Evolutionary conservation across 106 monocot species (phyloP).

Genomic region (Dendrobium officinale): DNA sequence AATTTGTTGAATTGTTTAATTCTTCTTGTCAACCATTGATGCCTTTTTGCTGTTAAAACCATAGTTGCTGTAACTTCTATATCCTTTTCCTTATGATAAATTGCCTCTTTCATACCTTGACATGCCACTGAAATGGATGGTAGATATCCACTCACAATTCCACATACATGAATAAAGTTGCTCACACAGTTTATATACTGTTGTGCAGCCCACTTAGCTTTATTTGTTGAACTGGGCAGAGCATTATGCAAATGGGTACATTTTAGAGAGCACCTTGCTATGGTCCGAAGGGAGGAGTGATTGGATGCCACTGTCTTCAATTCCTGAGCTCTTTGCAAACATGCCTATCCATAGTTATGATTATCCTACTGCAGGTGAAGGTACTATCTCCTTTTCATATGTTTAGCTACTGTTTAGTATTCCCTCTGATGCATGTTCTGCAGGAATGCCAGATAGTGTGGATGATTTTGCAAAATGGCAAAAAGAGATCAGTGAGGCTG

Average conservation of each 20-base stretch:
- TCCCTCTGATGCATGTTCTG: neutral
- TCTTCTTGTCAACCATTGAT: neutral
- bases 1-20: neutral
- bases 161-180: neutral
- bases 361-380: constrained; percentile 24
- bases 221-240: constrained; percentile 54
- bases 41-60: neutral
- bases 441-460: constrained; percentile 18
- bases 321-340: constrained; percentile 45
- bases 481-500: constrained; percentile 43
- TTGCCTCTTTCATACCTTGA: neutral
- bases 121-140: neutral
- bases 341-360: constrained; percentile 13
- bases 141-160: neutral
- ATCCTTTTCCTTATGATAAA: neutral
- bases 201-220: constrained; percentile 13
- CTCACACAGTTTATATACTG: constrained; percentile 3
- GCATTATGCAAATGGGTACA: constrained; percentile 71
- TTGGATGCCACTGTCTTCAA: constrained; percentile 74
- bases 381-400: neutral
- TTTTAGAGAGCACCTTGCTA: constrained; percentile 50
- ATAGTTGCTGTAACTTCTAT: neutral
- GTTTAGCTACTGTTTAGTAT: neutral
- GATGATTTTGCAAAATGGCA: constrained; percentile 63
- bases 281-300: constrained; percentile 86